Evolutionary conservation across 805 yeast genomes (phyloP), one percentile per base, ranked within the genome.

Genomic region (Schwanniomyces polymorphus): DNA sequence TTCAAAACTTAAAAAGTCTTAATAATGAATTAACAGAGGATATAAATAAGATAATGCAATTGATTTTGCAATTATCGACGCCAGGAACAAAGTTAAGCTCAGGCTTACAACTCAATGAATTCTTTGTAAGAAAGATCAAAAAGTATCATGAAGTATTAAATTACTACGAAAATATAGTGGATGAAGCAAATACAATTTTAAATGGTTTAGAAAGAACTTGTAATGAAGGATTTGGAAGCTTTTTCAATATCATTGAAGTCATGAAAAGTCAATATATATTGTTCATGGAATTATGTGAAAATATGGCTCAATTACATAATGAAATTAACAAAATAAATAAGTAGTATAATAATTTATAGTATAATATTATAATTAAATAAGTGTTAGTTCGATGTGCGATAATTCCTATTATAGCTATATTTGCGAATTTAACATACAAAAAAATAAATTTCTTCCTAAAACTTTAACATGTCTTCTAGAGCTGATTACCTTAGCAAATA

Each of bases 221-320:
- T 48, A 64, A 54, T 33, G 74, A 68, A 45, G 65, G 83, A 59
- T 60, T 67, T 49, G 71, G 76, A 42, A 61, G 70, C 43, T 63
- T 73, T 43, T 59, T 62, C 48, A 72, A 77, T 52, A 76, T 86
- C 25, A 79, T 85, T 12, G 76, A 78, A 42, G 83, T 88, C 0
- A 75, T 87, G 23, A 80, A 80, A 46, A 84, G 82, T 55, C 92
- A 86, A 63, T 86, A 84, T 60, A 72, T 73, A 38, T 67, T 86
- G 44, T 87, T 85, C 64, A 84, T 86, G 82, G 91, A 86, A 61
- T 72, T 85, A 38, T 85, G 91, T 42, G 88, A 86, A 61, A 78
- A 81, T 35, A 76, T 85, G 60, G 91, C 92, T 2, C 88, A 83
- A 54, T 63, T 85, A 35, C 92, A 86, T 64, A 65, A 58, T 41